Base-by-base conservation (phyloP, 371 early-diverging fungal species). In the Rhizopus stolonifer region DNA sequence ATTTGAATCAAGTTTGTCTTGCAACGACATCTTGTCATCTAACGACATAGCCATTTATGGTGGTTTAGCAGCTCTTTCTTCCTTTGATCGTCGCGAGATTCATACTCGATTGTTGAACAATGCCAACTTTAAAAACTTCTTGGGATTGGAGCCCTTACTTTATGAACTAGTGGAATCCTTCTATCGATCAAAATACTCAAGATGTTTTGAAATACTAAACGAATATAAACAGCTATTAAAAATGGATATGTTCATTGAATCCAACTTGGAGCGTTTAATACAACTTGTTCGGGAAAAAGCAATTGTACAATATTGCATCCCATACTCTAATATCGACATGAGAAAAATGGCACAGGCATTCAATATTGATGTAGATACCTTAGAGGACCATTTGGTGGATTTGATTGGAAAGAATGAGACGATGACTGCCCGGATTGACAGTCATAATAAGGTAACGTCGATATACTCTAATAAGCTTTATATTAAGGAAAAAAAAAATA, bases 41-140 rank as follows among this genome's bases (percentile, higher is more conserved):
- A 88, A 89, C 54, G 94, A 94, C 63, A 73, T 94, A 40, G 93
- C 93, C 11, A 73, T 88, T 2, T 91, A 91, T 64, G 90, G 90
- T 48, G 87, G 84, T 34, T 72, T 93, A 11, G 89, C 88, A 58
- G 91, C 91, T 0, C 61, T 94, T 33, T 89, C 92, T 6, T 81
- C 91, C 2, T 90, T 85, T 56, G 84, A 85, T 50, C 77, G 94
- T 31, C 53, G 71, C 32, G 86, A 91, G 40, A 67, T 94, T 11
- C 85, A 86, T 56, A 60, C 60, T 0, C 65, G 82, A 52, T 78
- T 92, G 8, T 73, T 90, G 32, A 87, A 88, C 26, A 92, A 89
- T 56, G 56, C 76, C 9, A 77, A 82, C 9, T 90, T 92, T 64
- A 88, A 87, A 49, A 80, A 81, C 42, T 92, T 80, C 58, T 63